Evolutionary conservation across 2,329 filamentous ascomycete genomes (phyloP).

Genomic region (Pseudocercospora pini-densiflorae): DNA sequence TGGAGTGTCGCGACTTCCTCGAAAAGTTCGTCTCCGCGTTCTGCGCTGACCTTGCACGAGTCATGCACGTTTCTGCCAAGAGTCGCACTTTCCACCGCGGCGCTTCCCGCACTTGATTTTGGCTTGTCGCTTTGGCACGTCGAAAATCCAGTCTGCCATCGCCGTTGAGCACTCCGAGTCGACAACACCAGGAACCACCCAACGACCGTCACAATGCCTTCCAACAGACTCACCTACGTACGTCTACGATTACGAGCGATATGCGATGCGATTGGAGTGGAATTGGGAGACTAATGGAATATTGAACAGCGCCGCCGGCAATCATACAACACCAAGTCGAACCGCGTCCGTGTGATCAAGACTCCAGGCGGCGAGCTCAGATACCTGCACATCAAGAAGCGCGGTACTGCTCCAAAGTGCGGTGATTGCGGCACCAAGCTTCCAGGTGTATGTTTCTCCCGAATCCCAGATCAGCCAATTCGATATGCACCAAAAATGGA

Average conservation of each 20-base stretch:
- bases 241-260: constrained; percentile 36
- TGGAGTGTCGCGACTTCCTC: constrained; percentile 9
- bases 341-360: constrained; percentile 95
- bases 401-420: constrained; percentile 96
- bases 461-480: background rate
- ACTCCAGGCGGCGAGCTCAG: constrained; percentile 95
- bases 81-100: constrained; percentile 2
- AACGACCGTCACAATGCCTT: constrained; percentile 53
- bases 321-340: constrained; percentile 94
- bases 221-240: constrained; percentile 62
- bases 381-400: constrained; percentile 99
- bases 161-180: constrained; percentile 15
- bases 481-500: background rate
- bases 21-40: constrained; percentile 11
- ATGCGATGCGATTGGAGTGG: constrained; percentile 25
- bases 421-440: constrained; percentile 99
- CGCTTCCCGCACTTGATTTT: constrained; percentile 5
- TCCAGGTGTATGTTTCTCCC: constrained; percentile 79
- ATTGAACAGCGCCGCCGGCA: constrained; percentile 57
- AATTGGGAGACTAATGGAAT: constrained; percentile 24
- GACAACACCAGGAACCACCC: constrained; percentile 21
- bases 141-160: background rate
- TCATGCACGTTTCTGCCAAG: constrained; percentile 7
- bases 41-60: background rate
- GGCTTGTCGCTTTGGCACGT: background rate